Conservation (phyloP, 345 rosid species). For the Eucalyptus rudis region DNA sequence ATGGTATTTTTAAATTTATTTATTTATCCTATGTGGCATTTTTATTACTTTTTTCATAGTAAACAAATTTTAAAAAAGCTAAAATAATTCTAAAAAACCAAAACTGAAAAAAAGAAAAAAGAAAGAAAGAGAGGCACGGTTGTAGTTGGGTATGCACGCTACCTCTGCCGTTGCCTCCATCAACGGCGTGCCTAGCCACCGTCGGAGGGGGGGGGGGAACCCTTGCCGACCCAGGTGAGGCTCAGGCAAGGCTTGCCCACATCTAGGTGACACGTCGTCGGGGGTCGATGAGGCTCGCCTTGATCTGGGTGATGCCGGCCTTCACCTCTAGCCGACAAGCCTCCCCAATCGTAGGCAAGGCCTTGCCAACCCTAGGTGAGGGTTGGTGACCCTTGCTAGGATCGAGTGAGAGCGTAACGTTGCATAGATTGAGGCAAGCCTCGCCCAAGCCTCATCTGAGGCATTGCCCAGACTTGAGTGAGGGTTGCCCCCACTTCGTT, state of each 20-base stretch:
- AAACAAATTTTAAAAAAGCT: too few species aligned
- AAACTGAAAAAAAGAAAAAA: too few species aligned
- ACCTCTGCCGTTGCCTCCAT: rapidly evolving
- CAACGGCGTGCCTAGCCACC: rapidly evolving
- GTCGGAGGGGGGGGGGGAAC: too few species aligned
- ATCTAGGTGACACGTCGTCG: rapidly evolving
- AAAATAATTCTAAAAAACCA: too few species aligned
- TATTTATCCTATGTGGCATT: too few species aligned
- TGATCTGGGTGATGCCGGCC: rapidly evolving
- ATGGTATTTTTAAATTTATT: too few species aligned
- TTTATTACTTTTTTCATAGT: too few species aligned
- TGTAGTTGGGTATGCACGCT: rapidly evolving
- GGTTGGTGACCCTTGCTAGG: too few species aligned
- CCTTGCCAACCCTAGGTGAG: too few species aligned
- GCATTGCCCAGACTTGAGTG: rapidly evolving
- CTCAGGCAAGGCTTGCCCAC: rapidly evolving
- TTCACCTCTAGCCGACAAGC: rapidly evolving
- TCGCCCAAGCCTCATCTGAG: rapidly evolving
- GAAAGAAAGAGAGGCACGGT: rapidly evolving
- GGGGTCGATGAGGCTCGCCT: too few species aligned
- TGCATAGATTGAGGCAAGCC: rapidly evolving
- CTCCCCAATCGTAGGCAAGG: rapidly evolving
- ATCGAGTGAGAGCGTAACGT: rapidly evolving
- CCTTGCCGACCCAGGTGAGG: too few species aligned
- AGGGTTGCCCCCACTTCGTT: rapidly evolving